Evolutionary conservation across 345 rosid genomes (phyloP), one percentile per base, ranked within the genome.

Genomic region (Euphorbia pulcherrima): DNA sequence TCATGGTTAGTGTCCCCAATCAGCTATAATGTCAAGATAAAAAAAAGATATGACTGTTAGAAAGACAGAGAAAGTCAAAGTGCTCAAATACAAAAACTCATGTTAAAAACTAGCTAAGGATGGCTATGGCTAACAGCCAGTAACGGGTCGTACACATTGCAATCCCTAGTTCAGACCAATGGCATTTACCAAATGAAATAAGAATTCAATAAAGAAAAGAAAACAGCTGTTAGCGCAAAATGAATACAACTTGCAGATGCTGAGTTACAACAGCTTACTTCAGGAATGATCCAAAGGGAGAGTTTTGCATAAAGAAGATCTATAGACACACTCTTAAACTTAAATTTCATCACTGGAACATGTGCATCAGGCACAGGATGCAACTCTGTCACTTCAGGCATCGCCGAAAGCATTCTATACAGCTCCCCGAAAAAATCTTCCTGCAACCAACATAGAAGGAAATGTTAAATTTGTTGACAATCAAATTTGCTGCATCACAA

Each of bases 341-440:
- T 94, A 74, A 94, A 94, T 53, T 6, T 77, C 99, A 94, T 84
- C 74, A 91, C 87, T 23, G 97, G 97, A 73, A 94, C 99, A 80
- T 91, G 88, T 72, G 99, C 97, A 81, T 94, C 99, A 70, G 97
- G 99, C 56, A 94, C 97, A 47, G 99, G 96, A 70, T 87, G 99
- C 81, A 94, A 81, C 74, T 94, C 99, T 18, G 96, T 75, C 44
- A 91, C 99, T 84, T 94, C 97, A 71, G 92, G 89, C 95, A 85
- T 83, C 83, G 88, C 97, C 21, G 86, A 82, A 61, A 91, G 83
- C 95, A 94, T 88, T 68, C 79, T 87, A 23, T 79, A 73, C 23
- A 94, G 79, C 77, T 89, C 99, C 52, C 97, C 97, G 69, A 94
- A 94, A 74, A 94, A 94, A 78, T 84, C 99, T 78, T 88, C 96